Evolutionary conservation across 371 early-diverging fungal species (phyloP).

Genomic region (Zychaea mexicana): DNA sequence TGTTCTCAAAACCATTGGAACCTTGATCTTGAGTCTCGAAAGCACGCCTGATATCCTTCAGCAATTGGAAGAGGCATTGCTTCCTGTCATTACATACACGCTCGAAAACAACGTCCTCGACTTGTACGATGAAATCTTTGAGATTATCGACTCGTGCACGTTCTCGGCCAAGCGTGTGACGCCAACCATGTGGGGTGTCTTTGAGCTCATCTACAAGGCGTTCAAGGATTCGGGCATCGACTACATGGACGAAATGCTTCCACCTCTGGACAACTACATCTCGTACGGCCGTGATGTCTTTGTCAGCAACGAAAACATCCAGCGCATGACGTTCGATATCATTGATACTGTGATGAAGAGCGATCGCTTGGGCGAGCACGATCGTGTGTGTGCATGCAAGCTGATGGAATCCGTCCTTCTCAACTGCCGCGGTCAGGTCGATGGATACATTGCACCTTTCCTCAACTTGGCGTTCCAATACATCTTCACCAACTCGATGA

Average conservation of each 20-base stretch:
- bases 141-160: constrained; percentile 84
- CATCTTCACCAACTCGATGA: constrained; percentile 62
- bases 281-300: constrained; percentile 79
- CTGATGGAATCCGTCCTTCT: constrained; percentile 80
- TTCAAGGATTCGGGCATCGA: constrained; percentile 77
- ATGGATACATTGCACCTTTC: constrained; percentile 61
- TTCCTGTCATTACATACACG: constrained; percentile 74
- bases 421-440: constrained; percentile 75
- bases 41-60: constrained; percentile 62
- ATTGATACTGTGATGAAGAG: constrained; percentile 74
- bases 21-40: constrained; percentile 75
- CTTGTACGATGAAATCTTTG: constrained; percentile 86
- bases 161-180: constrained; percentile 81
- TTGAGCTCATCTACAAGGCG: constrained; percentile 72
- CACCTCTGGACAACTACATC: constrained; percentile 86
- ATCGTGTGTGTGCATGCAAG: constrained; percentile 76
- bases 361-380: constrained; percentile 66
- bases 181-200: constrained; percentile 82
- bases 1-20: constrained; percentile 87
- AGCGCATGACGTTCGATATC: constrained; percentile 69
- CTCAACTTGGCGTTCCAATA: constrained; percentile 66
- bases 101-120: constrained; percentile 75
- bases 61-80: constrained; percentile 72
- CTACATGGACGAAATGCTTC: constrained; percentile 82
- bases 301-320: constrained; percentile 58